Evolutionary conservation across 345 rosid genomes (phyloP).

Genomic region (Sisymbrium altissimum): DNA sequence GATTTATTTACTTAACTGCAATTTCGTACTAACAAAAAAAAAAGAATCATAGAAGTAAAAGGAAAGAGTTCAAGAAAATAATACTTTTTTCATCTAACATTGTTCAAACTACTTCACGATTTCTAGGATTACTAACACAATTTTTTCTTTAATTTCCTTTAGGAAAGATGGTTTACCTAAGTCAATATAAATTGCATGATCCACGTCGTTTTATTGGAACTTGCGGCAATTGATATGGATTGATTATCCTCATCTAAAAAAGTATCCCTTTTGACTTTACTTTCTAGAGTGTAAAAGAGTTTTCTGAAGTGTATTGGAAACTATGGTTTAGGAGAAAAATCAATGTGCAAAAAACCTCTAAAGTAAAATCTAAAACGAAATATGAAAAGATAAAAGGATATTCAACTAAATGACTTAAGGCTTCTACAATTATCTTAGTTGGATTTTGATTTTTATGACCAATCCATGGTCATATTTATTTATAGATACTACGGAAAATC

Average conservation of each 20-base stretch:
- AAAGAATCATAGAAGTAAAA: too few species aligned
- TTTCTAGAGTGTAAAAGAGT: background rate
- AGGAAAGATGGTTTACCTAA: background rate
- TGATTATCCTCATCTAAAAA: background rate
- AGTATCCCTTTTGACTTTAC: background rate
- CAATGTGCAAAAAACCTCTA: background rate
- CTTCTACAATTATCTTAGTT: too few species aligned
- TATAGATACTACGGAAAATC: too few species aligned
- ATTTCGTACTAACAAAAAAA: too few species aligned
- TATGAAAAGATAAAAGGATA: background rate
- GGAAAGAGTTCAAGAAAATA: background rate
- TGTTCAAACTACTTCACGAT: background rate
- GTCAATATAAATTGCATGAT: background rate
- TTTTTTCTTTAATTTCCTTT: too few species aligned
- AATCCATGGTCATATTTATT: background rate
- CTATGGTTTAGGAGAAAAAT: background rate
- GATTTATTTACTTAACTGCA: too few species aligned
- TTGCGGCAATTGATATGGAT: background rate
- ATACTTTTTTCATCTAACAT: background rate
- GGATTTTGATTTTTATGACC: too few species aligned
- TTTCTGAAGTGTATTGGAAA: background rate
- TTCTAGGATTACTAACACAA: background rate
- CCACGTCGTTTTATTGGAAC: background rate
- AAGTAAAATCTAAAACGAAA: too few species aligned
- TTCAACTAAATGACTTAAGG: background rate